Evolutionary conservation across 441 rosid species (phyloP).

Genomic region (Bocquillonia castaneifolia): DNA sequence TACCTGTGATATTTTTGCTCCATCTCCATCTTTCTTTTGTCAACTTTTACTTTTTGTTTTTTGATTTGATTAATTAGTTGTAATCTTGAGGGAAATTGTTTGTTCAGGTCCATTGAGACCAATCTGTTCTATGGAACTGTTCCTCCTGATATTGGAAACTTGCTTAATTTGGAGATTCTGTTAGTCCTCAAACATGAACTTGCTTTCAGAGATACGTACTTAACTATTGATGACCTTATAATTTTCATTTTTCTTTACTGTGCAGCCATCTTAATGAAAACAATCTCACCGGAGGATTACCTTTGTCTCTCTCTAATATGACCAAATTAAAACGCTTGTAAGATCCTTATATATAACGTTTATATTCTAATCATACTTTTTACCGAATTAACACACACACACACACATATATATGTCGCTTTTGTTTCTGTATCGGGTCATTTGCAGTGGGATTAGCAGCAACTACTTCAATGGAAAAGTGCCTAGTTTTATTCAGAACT

Average conservation of each 20-base stretch:
- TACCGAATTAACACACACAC: background rate
- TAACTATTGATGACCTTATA: too few species aligned
- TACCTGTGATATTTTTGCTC: conserved; percentile 24
- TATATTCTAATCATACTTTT: too few species aligned
- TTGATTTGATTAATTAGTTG: background rate
- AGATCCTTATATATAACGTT: background rate
- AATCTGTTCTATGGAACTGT: conserved; percentile 38
- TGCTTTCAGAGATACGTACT: too few species aligned
- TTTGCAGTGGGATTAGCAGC: conserved; percentile 33
- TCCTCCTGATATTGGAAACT: conserved; percentile 39
- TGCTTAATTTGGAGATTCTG: too few species aligned
- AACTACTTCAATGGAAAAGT: too few species aligned
- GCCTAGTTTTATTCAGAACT: conserved; percentile 16
- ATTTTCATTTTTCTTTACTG: background rate
- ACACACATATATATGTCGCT: background rate
- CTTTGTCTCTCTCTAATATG: conserved; percentile 18
- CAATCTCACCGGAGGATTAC: conserved; percentile 26
- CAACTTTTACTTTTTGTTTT: background rate
- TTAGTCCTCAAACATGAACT: too few species aligned
- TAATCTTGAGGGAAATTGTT: background rate
- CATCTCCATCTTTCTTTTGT: background rate
- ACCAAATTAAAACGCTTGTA: conserved; percentile 30
- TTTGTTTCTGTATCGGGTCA: background rate
- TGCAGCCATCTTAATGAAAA: conserved; percentile 27
- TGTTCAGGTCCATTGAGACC: conserved; percentile 33